Percentiles rank a stretch among this genome's conserved stretches.
Evolutionary conservation across 495 filamentous ascomycete genomes (phyloP).

Genomic region (Aspergillus heteromorphus): DNA sequence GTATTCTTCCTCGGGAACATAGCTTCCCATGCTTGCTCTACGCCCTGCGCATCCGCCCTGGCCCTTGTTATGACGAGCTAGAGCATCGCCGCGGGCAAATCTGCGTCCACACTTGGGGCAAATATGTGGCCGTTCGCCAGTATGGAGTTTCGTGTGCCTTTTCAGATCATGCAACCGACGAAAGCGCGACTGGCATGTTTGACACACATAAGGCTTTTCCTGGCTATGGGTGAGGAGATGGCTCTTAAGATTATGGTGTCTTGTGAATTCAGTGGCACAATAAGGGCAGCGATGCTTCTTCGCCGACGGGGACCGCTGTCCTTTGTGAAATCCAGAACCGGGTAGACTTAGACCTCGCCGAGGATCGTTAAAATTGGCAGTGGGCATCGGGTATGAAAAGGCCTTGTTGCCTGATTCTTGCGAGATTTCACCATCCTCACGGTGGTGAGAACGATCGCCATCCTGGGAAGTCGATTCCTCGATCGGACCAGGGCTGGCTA

Average conservation of each 20-base stretch:
- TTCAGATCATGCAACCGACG: slow-evolving; percentile 92
- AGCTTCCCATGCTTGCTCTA: slow-evolving; percentile 79
- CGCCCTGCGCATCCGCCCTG: slow-evolving; percentile 93
- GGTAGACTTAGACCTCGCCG: slow-evolving; percentile 73
- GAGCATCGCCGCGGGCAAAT: slow-evolving; percentile 91
- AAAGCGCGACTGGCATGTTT: slow-evolving; percentile 84
- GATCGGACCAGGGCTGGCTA: slow-evolving; percentile 44
- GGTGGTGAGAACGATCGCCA: slow-evolving; percentile 33
- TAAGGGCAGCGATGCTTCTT: slow-evolving; percentile 97
- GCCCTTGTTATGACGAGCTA: slow-evolving; percentile 93
- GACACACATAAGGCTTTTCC: slow-evolving; percentile 93
- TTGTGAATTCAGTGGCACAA: slow-evolving; percentile 92
- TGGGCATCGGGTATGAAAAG: slow-evolving; percentile 50
- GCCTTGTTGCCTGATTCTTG: slow-evolving; percentile 46
- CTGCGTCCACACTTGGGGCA: slow-evolving; percentile 90
- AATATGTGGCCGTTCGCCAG: slow-evolving; percentile 89
- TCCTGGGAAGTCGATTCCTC: slow-evolving; percentile 41
- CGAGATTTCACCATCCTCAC: slow-evolving; percentile 33
- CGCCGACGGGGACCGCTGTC: slow-evolving; percentile 63
- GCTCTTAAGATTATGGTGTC: slow-evolving; percentile 98
- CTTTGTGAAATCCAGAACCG: slow-evolving; percentile 56
- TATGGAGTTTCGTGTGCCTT: slow-evolving; percentile 92
- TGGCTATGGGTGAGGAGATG: slow-evolving; percentile 97
- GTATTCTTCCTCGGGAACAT: slow-evolving; percentile 72
- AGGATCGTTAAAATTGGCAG: slow-evolving; percentile 40